phyloP scores from a whole-genome alignment of 495 filamentous ascomycete genomes.

The Chaetomium tenue region DNA sequence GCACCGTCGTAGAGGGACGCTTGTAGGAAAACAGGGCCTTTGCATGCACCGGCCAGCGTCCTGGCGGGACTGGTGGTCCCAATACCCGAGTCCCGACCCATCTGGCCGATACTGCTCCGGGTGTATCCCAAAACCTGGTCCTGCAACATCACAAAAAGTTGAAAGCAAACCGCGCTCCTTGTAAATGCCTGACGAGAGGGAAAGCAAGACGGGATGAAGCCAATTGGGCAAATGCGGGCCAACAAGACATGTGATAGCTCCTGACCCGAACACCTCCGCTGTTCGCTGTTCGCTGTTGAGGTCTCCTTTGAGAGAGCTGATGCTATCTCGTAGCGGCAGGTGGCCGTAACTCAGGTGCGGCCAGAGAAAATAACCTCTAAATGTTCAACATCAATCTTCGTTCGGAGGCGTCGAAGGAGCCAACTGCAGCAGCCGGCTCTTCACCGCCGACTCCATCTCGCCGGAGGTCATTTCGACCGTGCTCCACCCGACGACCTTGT shows the following conservation, averaged over 20 bases:
- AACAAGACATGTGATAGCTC: neutral
- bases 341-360: neutral
- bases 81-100: neutral
- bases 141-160: neutral
- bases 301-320: neutral
- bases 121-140: neutral
- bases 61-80: neutral
- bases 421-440: conserved; percentile 26
- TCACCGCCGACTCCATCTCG: conserved; percentile 36
- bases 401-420: conserved; percentile 16
- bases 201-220: conserved; percentile 4
- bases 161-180: conserved; percentile 3
- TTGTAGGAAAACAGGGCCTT: neutral
- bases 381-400: conserved; percentile 1
- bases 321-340: neutral
- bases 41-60: neutral
- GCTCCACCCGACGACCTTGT: conserved; percentile 59
- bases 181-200: neutral
- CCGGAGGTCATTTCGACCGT: conserved; percentile 31
- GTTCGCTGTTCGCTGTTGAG: neutral
- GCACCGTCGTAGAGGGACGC: neutral
- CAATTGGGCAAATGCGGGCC: neutral
- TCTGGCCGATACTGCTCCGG: neutral
- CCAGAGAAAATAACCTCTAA: neutral
- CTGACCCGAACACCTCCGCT: neutral